These are phyloP conservation scores for Eucalyptus erythrocorys DNA, from an alignment of 345 rosid species.

Conservation along the genomic window DNA sequence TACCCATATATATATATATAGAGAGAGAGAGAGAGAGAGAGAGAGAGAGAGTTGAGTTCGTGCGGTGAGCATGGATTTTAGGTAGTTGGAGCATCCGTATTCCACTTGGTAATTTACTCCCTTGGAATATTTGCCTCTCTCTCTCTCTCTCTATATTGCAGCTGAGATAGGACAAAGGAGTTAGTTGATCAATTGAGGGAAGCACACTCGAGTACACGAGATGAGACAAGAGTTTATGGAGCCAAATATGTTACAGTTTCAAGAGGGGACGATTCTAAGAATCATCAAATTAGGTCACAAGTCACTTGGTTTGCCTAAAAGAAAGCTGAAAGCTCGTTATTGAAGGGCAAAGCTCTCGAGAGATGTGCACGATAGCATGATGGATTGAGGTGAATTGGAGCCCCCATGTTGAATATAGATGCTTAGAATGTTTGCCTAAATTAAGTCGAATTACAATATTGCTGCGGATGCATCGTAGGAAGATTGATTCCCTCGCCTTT, in stretches of 20 bases:
- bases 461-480: fast-evolving
- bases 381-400: background rate
- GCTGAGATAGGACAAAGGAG: background rate
- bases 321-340: background rate
- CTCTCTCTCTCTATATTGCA: too few species aligned
- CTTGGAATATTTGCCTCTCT: background rate
- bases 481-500: background rate
- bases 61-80: background rate
- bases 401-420: background rate
- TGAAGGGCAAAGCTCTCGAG: background rate
- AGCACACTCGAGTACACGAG: background rate
- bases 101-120: background rate
- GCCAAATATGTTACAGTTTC: background rate
- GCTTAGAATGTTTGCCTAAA: background rate
- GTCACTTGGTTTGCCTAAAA: background rate
- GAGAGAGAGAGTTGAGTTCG: background rate
- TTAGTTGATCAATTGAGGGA: background rate
- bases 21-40: too few species aligned
- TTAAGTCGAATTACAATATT: background rate
- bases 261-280: background rate
- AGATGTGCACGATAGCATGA: background rate
- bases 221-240: background rate
- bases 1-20: too few species aligned
- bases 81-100: background rate
- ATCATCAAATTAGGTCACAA: background rate